Evolutionary conservation across 2,329 filamentous ascomycete species (phyloP).

Genomic region (Metarhizium sp.): DNA sequence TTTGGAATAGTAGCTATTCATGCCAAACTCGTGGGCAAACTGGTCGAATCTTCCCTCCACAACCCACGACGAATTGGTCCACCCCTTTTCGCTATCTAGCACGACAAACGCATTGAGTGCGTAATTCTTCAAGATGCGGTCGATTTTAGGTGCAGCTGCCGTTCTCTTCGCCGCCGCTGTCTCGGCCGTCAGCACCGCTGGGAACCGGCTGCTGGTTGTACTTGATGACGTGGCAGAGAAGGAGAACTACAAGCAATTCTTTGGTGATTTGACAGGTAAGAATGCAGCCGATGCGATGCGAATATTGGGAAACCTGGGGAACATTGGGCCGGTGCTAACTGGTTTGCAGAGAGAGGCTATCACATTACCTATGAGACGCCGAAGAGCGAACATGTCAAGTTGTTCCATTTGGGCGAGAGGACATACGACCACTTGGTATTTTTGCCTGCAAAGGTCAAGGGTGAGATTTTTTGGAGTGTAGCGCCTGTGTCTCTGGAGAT

Average conservation of each 20-base stretch:
- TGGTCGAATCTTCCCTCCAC: neutral
- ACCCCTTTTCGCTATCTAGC: neutral
- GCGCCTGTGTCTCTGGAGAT: neutral
- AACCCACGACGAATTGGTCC: neutral
- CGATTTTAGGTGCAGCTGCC: constrained; percentile 60
- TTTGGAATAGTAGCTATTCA: constrained; percentile 7
- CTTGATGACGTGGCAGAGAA: constrained; percentile 77
- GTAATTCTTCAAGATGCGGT: constrained; percentile 51
- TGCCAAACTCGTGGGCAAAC: neutral
- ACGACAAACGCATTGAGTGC: neutral
- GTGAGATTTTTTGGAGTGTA: constrained; percentile 30
- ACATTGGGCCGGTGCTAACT: constrained; percentile 12
- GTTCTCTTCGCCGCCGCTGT: constrained; percentile 57
- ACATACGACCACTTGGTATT: constrained; percentile 87
- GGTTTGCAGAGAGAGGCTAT: constrained; percentile 65
- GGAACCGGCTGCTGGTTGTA: constrained; percentile 74
- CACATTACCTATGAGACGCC: constrained; percentile 72
- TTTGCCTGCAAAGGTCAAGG: constrained; percentile 84
- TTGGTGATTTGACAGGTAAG: constrained; percentile 62
- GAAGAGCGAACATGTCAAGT: constrained; percentile 64
- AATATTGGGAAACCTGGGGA: neutral
- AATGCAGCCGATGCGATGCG: neutral
- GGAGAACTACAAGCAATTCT: constrained; percentile 72
- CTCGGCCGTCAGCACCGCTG: constrained; percentile 69
- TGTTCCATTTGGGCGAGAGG: constrained; percentile 81